These are phyloP conservation scores for Sporothrix dimorphospora DNA, from an alignment of 2,329 filamentous ascomycete species.

Conservation along the genomic window DNA sequence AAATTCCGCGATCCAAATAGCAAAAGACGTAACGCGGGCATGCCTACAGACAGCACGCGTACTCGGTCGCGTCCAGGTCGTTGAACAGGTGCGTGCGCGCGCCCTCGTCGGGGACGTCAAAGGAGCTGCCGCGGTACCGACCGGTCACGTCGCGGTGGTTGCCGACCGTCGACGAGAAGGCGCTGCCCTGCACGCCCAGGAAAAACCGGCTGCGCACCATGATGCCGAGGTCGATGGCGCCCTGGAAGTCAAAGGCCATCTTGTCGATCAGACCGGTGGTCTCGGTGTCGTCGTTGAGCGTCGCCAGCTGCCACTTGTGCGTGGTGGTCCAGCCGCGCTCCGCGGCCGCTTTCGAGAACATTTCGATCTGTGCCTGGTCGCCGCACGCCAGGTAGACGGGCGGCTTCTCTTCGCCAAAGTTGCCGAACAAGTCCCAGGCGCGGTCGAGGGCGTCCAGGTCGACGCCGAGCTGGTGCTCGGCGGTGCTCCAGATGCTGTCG, in stretches of 20 bases:
- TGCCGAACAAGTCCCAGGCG: constrained; percentile 39
- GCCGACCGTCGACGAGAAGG: constrained; percentile 40
- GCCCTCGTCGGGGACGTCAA: constrained; percentile 38
- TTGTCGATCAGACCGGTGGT: constrained; percentile 36
- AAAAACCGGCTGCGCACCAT: constrained; percentile 42
- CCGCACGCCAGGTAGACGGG: constrained; percentile 44
- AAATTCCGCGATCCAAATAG: no score
- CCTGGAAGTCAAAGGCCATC: constrained; percentile 43
- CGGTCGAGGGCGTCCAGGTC: constrained; percentile 43
- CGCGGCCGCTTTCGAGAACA: constrained; percentile 39
- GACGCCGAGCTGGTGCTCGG: constrained; percentile 41
- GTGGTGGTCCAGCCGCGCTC: constrained; percentile 43
- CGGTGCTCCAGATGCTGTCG: constrained; percentile 44
- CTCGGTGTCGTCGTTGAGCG: constrained; percentile 29
- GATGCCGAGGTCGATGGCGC: constrained; percentile 42
- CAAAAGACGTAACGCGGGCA: not conserved
- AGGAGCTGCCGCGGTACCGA: constrained; percentile 42
- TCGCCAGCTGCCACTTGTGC: constrained; percentile 41
- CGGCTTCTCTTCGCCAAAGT: constrained; percentile 34
- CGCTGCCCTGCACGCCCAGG: constrained; percentile 42
- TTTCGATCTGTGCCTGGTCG: constrained; percentile 40
- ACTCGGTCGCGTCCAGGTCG: constrained; percentile 39
- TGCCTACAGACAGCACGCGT: constrained; percentile 41
- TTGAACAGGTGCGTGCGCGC: constrained; percentile 42
- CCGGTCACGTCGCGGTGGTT: constrained; percentile 42